Percentiles rank a stretch among this genome's conserved stretches.
Conservation (phyloP, 148 eudicot genomes). For the Nyssa sinensis region DNA sequence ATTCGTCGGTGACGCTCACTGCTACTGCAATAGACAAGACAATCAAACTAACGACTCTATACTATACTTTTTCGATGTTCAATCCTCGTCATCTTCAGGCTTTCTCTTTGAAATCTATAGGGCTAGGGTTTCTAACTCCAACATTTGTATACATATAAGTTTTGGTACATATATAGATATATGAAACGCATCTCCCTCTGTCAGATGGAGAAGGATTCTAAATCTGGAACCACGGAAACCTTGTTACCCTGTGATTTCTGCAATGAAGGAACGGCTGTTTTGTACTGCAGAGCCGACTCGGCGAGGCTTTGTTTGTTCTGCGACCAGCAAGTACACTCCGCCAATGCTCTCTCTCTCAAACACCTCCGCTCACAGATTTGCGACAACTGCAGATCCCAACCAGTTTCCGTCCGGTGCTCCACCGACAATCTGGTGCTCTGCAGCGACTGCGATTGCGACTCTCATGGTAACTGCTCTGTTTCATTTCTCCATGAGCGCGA, state of each 20-base stretch:
- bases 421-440: constrained; percentile 54
- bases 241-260: constrained; percentile 57
- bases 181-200: too few relatives aligned
- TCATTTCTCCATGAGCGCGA: constrained; percentile 33
- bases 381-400: constrained; percentile 46
- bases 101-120: too few relatives aligned
- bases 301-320: constrained; percentile 73
- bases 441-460: constrained; percentile 53
- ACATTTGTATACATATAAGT: too few relatives aligned
- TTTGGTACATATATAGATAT: too few relatives aligned
- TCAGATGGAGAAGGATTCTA: not conserved
- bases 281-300: constrained; percentile 77
- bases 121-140: too few relatives aligned
- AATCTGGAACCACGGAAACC: not conserved
- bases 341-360: constrained; percentile 69
- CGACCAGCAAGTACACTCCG: constrained; percentile 82
- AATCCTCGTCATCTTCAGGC: too few relatives aligned
- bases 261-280: constrained; percentile 36
- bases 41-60: too few relatives aligned
- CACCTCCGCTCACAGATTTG: constrained; percentile 83
- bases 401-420: constrained; percentile 46
- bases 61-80: too few relatives aligned
- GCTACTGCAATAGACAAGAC: too few relatives aligned
- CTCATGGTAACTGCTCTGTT: constrained; percentile 31
- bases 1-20: too few relatives aligned